phyloP scores from a whole-genome alignment of 768 basidiomycete genomes.

The Panus rudis region DNA sequence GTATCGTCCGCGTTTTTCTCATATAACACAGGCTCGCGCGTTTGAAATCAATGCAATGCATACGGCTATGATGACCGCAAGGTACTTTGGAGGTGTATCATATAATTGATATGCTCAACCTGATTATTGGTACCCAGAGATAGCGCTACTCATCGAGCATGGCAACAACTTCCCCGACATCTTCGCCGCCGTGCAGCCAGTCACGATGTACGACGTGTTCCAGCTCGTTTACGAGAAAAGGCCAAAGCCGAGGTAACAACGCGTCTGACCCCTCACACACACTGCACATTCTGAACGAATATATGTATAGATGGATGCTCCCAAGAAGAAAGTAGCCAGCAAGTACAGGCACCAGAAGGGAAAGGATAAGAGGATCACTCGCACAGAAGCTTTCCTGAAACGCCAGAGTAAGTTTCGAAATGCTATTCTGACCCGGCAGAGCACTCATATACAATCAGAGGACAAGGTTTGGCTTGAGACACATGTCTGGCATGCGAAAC shows the following conservation, averaged over 20 bases:
- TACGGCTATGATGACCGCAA: constrained; percentile 72
- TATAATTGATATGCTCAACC: neutral
- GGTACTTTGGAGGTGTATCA: constrained; percentile 32
- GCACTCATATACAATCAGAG: too few relatives aligned
- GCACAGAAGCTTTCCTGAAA: constrained; percentile 55
- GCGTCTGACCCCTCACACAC: neutral
- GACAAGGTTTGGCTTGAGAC: constrained; percentile 93
- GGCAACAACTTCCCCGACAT: constrained; percentile 90
- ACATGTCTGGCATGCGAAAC: constrained; percentile 95
- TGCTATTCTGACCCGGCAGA: too few relatives aligned
- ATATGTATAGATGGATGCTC: constrained; percentile 43
- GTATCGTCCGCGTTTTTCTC: neutral
- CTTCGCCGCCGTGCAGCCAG: constrained; percentile 89
- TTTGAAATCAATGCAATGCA: constrained; percentile 93
- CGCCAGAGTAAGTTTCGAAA: constrained; percentile 59
- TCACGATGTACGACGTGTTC: constrained; percentile 89
- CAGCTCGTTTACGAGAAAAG: constrained; percentile 72
- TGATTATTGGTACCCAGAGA: constrained; percentile 32
- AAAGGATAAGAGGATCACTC: constrained; percentile 46
- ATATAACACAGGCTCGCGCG: constrained; percentile 54
- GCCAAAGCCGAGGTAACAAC: constrained; percentile 69
- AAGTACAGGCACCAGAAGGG: constrained; percentile 57
- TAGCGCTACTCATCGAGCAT: constrained; percentile 72
- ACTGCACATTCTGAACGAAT: neutral
- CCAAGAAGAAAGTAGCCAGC: constrained; percentile 32